Percentiles rank a stretch among this genome's conserved stretches.
Evolutionary conservation across 2,329 filamentous ascomycete species (phyloP).

Genomic region (Diplodia sapinea): DNA sequence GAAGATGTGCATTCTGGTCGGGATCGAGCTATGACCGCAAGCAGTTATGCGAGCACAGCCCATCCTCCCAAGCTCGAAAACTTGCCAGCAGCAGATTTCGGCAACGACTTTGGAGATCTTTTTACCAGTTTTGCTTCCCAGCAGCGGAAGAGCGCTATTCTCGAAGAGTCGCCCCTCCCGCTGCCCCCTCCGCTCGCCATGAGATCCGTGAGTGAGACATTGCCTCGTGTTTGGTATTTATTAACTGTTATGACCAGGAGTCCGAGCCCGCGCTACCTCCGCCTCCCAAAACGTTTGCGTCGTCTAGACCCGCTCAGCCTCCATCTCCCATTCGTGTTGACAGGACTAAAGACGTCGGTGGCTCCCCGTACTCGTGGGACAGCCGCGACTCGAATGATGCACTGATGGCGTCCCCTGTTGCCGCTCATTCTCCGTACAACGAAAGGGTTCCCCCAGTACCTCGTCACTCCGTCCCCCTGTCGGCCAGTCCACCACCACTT

Average conservation of each 20-base stretch:
- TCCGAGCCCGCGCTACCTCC: constrained; percentile 29
- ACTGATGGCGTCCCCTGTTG: constrained; percentile 51
- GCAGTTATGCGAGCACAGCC: constrained; percentile 52
- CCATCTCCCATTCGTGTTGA: constrained; percentile 28
- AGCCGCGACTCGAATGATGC: constrained; percentile 59
- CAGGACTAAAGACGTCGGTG: constrained; percentile 48
- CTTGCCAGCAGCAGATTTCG: constrained; percentile 42
- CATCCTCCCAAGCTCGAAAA: constrained; percentile 53
- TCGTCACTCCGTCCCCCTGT: constrained; percentile 9
- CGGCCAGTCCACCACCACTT: constrained; percentile 15
- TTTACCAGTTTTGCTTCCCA: constrained; percentile 53
- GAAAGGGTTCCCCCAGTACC: constrained; percentile 26
- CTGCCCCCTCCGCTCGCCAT: constrained; percentile 22
- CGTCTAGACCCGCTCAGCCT: constrained; percentile 22
- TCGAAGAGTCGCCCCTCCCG: constrained; percentile 28
- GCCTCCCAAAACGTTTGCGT: constrained; percentile 28
- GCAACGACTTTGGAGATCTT: constrained; percentile 55
- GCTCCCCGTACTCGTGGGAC: constrained; percentile 59
- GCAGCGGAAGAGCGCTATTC: constrained; percentile 36
- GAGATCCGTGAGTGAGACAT: constrained; percentile 31
- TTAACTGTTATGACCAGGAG: constrained; percentile 28
- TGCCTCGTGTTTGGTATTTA: constrained; percentile 25
- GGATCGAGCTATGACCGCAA: constrained; percentile 54
- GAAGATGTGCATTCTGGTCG: constrained; percentile 25
- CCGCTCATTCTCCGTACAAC: constrained; percentile 39